Conservation (phyloP, 306 rosid genomes). For the Trifolium subterraneum region DNA sequence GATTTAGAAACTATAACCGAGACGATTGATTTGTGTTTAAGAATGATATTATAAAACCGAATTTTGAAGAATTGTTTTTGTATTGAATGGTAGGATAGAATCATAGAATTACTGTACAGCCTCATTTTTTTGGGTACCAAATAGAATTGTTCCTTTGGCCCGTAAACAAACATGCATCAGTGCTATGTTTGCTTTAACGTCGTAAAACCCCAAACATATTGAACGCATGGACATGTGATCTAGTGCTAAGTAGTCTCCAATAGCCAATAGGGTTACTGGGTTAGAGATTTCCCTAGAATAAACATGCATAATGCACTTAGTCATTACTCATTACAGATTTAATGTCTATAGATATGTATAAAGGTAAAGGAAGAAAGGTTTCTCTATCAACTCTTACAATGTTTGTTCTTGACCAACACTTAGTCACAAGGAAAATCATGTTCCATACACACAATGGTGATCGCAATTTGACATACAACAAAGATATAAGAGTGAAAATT, state of each 20-base stretch:
- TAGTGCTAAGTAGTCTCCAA: background rate
- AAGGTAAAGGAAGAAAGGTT: background rate
- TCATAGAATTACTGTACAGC: too few relatives aligned
- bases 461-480: constrained; percentile 31
- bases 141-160: too few relatives aligned
- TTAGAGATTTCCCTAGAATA: background rate
- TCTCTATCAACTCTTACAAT: constrained; percentile 3
- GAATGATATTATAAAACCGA: too few relatives aligned
- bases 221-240: too few relatives aligned
- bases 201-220: background rate
- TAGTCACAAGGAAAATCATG: constrained; percentile 8
- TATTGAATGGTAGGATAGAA: too few relatives aligned
- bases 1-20: background rate
- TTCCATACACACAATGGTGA: constrained; percentile 12
- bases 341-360: background rate
- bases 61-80: too few relatives aligned
- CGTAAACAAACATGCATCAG: background rate
- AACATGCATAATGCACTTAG: background rate
- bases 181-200: background rate
- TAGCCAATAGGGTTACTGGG: background rate
- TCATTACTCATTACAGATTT: background rate
- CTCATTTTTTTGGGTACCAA: background rate
- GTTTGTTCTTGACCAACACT: constrained; percentile 4
- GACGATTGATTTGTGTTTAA: too few relatives aligned
- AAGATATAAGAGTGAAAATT: constrained; percentile 13